These are phyloP conservation scores for Podospora pseudocomata DNA, from an alignment of 495 filamentous ascomycete species.

Conservation along the genomic window DNA sequence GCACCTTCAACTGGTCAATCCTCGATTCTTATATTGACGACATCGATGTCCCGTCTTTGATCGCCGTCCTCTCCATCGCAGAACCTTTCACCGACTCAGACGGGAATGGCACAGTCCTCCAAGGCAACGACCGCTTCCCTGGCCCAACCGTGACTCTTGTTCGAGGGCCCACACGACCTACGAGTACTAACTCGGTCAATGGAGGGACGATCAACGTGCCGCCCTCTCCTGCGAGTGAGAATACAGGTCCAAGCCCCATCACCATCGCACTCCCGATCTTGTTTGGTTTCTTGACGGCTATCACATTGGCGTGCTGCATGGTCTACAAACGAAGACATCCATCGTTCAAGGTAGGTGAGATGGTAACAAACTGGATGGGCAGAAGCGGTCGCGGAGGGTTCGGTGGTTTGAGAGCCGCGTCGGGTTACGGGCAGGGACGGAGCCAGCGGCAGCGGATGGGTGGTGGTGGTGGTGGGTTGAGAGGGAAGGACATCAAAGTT, in stretches of 20 bases:
- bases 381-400: not conserved
- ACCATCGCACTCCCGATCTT: constrained; percentile 23
- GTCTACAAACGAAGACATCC: constrained; percentile 14
- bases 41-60: not conserved
- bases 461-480: not conserved
- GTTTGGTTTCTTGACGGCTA: constrained; percentile 18
- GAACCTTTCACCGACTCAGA: constrained; percentile 13
- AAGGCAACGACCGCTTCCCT: constrained; percentile 13
- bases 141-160: constrained; percentile 19
- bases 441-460: not conserved
- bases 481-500: constrained; percentile 14
- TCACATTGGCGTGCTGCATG: constrained; percentile 12
- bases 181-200: not conserved
- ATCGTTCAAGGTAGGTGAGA: not conserved
- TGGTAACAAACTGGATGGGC: no score
- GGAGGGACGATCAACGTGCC: not conserved
- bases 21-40: constrained; percentile 17
- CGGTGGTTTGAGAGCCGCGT: not conserved
- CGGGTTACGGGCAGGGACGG: not conserved
- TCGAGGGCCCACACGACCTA: not conserved
- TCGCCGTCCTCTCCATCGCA: constrained; percentile 20
- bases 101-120: constrained; percentile 19
- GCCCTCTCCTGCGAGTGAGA: not conserved
- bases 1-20: constrained; percentile 22
- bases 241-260: constrained; percentile 15